These are phyloP conservation scores for Phaffomyces antillensis DNA, from an alignment of 805 yeast species.

Conservation along the genomic window DNA sequence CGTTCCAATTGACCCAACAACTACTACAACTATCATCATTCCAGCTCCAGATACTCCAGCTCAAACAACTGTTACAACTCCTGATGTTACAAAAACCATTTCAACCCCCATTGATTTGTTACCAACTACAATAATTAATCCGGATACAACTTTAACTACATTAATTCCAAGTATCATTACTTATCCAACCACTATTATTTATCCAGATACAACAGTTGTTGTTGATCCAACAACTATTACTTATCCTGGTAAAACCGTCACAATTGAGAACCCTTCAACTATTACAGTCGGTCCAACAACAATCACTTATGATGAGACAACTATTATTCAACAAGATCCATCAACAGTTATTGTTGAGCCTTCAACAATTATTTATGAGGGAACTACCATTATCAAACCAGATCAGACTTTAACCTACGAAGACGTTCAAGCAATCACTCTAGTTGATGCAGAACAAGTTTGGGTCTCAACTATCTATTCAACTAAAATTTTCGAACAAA, in stretches of 20 bases:
- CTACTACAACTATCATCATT: slow-evolving; percentile 3
- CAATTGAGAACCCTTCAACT: background rate
- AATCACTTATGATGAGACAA: slow-evolving; percentile 12
- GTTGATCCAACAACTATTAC: background rate
- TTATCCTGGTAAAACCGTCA: slow-evolving; percentile 3
- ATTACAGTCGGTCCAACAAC: slow-evolving; percentile 3
- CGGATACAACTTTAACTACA: background rate
- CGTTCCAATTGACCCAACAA: slow-evolving; percentile 12
- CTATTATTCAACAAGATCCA: background rate
- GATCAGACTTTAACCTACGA: background rate
- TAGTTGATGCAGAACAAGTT: too few relatives aligned
- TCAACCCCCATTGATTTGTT: slow-evolving; percentile 1
- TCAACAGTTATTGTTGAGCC: too few relatives aligned
- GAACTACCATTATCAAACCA: slow-evolving; percentile 1
- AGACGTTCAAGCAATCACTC: too few relatives aligned
- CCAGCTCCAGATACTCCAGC: slow-evolving; percentile 5
- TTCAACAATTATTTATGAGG: background rate
- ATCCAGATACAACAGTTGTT: slow-evolving; percentile 5
- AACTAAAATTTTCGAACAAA: too few relatives aligned
- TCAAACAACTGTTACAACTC: background rate
- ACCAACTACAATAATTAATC: slow-evolving; percentile 10
- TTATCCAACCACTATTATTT: background rate
- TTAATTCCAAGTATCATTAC: too few relatives aligned
- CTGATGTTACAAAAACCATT: slow-evolving; percentile 1
- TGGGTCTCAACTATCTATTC: too few relatives aligned